A percentile compares a stretch with the other conserved stretches of the same genome.
These are phyloP conservation scores for Fusarium albidum DNA, from an alignment of 2,329 filamentous ascomycete species.

Conservation along the genomic window DNA sequence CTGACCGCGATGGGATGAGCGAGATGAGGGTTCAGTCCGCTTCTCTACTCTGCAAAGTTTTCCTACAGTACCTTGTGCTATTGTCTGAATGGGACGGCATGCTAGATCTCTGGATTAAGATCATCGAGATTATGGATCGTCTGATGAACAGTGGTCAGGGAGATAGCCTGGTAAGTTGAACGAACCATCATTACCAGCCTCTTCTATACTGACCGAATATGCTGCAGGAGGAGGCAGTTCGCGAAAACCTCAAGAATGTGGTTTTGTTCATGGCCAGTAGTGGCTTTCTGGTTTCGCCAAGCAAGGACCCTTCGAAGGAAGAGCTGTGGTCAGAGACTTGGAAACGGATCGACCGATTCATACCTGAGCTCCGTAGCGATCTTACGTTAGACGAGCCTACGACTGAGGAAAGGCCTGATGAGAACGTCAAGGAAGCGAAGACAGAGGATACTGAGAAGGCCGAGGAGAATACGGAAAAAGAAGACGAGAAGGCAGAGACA, in stretches of 20 bases:
- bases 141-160: slow-evolving; percentile 96
- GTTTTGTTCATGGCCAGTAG: slow-evolving; percentile 93
- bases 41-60: slow-evolving; percentile 92
- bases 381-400: slow-evolving; percentile 59
- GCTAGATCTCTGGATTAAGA: slow-evolving; percentile 89
- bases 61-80: slow-evolving; percentile 89
- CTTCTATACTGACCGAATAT: slow-evolving; percentile 19
- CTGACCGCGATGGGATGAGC: slow-evolving; percentile 91
- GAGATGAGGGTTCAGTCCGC: slow-evolving; percentile 93
- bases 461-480: neutral
- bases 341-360: slow-evolving; percentile 72
- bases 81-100: slow-evolving; percentile 88
- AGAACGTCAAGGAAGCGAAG: neutral
- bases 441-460: slow-evolving; percentile 5
- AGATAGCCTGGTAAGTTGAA: slow-evolving; percentile 77
- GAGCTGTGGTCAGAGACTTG: slow-evolving; percentile 69
- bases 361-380: slow-evolving; percentile 67
- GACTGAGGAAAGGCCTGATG: slow-evolving; percentile 10
- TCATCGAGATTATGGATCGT: slow-evolving; percentile 93
- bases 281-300: slow-evolving; percentile 80
- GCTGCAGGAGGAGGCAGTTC: slow-evolving; percentile 88
- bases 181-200: neutral
- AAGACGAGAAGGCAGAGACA: slow-evolving; percentile 8
- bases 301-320: slow-evolving; percentile 61
- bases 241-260: slow-evolving; percentile 95